Percentiles rank a stretch among this genome's conserved stretches.
These are phyloP conservation scores for Rutstroemia sydowiana DNA, from an alignment of 2,329 filamentous ascomycete genomes.

Conservation along the genomic window DNA sequence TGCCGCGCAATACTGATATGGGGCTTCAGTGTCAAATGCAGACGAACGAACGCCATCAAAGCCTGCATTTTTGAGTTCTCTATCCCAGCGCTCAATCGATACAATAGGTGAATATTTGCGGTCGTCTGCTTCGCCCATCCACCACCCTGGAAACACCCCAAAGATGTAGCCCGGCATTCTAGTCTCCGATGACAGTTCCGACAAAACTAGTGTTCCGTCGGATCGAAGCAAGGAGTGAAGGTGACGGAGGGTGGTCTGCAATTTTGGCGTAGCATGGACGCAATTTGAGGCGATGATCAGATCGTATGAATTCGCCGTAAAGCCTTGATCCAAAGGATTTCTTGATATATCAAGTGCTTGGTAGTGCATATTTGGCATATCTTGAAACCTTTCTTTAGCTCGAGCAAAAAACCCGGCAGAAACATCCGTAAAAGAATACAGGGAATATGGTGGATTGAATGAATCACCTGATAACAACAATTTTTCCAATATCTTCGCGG, in stretches of 20 bases:
- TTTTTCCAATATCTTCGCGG: neutral
- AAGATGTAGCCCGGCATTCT: too few relatives aligned
- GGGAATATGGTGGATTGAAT: slow-evolving; percentile 8
- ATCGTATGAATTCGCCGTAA: slow-evolving; percentile 25
- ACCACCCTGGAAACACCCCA: slow-evolving; percentile 11
- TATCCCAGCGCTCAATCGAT: slow-evolving; percentile 21
- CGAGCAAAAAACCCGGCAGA: slow-evolving; percentile 28
- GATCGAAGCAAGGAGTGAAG: slow-evolving; percentile 15
- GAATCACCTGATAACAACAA: neutral
- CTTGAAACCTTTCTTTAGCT: slow-evolving; percentile 10
- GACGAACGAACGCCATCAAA: slow-evolving; percentile 28
- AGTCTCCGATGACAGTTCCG: too few relatives aligned
- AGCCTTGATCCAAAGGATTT: slow-evolving; percentile 30
- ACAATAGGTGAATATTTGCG: slow-evolving; percentile 24
- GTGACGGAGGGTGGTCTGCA: slow-evolving; percentile 15
- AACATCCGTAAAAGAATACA: slow-evolving; percentile 24
- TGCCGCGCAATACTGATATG: slow-evolving; percentile 19
- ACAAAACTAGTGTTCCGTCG: too few relatives aligned
- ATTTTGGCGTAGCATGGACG: slow-evolving; percentile 20
- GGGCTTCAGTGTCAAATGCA: slow-evolving; percentile 18
- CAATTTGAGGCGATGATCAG: slow-evolving; percentile 22
- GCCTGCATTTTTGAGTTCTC: slow-evolving; percentile 24
- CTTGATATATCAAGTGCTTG: slow-evolving; percentile 29
- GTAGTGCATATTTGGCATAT: slow-evolving; percentile 16
- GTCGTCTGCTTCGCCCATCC: slow-evolving; percentile 20